phyloP scores from a whole-genome alignment of 495 filamentous ascomycete species.

The Usnea hakonensis region DNA sequence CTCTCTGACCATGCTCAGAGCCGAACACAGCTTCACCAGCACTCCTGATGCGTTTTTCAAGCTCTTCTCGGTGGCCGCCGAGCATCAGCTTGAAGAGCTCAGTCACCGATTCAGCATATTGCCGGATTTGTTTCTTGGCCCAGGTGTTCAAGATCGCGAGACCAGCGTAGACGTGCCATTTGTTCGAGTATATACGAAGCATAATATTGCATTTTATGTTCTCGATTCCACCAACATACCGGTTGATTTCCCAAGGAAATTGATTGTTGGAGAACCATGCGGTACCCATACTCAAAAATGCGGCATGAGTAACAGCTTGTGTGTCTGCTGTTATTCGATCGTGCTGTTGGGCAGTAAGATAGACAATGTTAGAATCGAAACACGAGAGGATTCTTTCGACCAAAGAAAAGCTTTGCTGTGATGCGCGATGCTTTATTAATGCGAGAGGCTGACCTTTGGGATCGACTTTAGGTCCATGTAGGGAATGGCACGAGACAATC shows the following conservation, averaged over 20 bases:
- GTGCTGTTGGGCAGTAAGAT: conserved; percentile 77
- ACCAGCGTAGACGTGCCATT: conserved; percentile 98
- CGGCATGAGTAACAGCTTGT: conserved; percentile 94
- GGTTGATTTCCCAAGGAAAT: conserved; percentile 90
- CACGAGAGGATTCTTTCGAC: conserved; percentile 75
- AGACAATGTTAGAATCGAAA: conserved; percentile 73
- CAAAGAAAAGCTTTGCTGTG: conserved; percentile 63
- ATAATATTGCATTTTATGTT: conserved; percentile 99
- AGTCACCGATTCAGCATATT: conserved; percentile 88
- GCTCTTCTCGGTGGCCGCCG: conserved; percentile 67
- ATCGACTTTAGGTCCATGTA: conserved; percentile 89
- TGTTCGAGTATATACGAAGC: conserved; percentile 92
- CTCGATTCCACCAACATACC: conserved; percentile 94
- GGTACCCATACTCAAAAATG: conserved; percentile 93
- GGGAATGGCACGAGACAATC: conserved; percentile 92
- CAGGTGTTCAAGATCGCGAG: conserved; percentile 93
- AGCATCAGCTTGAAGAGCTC: conserved; percentile 96
- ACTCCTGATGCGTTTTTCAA: conserved; percentile 67
- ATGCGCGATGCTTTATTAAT: conserved; percentile 85
- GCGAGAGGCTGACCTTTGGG: conserved; percentile 80
- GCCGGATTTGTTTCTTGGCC: conserved; percentile 82
- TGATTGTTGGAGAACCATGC: conserved; percentile 90
- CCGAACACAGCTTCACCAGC: conserved; percentile 78
- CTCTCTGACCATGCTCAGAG: conserved; percentile 44
- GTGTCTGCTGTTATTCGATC: conserved; percentile 98